phyloP scores from a whole-genome alignment of 1,139 yeast genomes.

The Kodamaea derodonti region DNA sequence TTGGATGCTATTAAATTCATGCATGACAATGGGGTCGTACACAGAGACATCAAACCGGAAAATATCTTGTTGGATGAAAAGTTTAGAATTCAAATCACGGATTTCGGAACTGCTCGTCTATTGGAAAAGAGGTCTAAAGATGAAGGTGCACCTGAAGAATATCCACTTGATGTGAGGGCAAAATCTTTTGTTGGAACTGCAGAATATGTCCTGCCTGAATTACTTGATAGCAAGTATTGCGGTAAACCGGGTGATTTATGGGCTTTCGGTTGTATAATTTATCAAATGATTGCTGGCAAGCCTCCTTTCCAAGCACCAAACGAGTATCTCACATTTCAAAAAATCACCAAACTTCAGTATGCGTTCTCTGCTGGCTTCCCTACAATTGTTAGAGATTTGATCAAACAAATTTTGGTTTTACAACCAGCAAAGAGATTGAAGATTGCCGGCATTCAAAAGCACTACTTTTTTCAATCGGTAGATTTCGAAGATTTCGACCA shows the following conservation, averaged over 20 bases:
- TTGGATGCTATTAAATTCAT: slow-evolving; percentile 64
- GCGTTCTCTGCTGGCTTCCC: slow-evolving; percentile 58
- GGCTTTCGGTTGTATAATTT: slow-evolving; percentile 80
- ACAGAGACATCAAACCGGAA: slow-evolving; percentile 77
- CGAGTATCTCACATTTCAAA: slow-evolving; percentile 70
- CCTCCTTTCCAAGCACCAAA: slow-evolving; percentile 81
- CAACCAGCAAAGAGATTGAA: slow-evolving; percentile 43
- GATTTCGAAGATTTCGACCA: slow-evolving; percentile 61
- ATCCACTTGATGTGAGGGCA: slow-evolving; percentile 48
- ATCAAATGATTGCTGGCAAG: slow-evolving; percentile 69
- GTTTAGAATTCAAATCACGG: slow-evolving; percentile 68
- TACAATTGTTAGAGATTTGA: slow-evolving; percentile 43
- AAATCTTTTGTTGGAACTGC: slow-evolving; percentile 89
- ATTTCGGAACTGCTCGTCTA: slow-evolving; percentile 75
- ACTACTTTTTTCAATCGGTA: slow-evolving; percentile 65
- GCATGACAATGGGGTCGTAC: slow-evolving; percentile 76
- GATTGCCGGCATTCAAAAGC: slow-evolving; percentile 40
- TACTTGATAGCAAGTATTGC: slow-evolving; percentile 63
- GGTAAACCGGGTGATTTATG: slow-evolving; percentile 76
- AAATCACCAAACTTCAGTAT: slow-evolving; percentile 60
- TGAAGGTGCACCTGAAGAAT: slow-evolving; percentile 32
- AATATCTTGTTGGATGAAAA: slow-evolving; percentile 64
- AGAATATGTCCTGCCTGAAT: slow-evolving; percentile 72
- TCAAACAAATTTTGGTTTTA: slow-evolving; percentile 41
- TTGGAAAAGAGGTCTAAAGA: slow-evolving; percentile 33